phyloP scores from a whole-genome alignment of 352 stramenopile species.

The Globisporangium orthogonon region DNA sequence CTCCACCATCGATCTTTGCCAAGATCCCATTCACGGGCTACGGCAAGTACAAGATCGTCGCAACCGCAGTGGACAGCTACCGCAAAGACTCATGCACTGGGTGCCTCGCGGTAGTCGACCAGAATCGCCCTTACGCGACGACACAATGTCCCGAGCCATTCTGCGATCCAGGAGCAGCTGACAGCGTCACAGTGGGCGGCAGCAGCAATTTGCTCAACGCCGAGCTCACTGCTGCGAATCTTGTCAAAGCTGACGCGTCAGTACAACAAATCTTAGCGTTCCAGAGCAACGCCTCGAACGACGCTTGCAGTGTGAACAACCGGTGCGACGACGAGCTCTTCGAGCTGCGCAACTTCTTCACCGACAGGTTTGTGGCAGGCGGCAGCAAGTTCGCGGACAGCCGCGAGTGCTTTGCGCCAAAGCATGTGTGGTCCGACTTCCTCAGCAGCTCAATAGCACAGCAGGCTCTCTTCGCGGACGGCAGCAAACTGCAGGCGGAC shows the following conservation, averaged over 20 bases:
- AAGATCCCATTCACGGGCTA: conserved; percentile 11
- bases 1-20: background rate
- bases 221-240: conserved; percentile 15
- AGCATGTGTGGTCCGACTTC: conserved; percentile 9
- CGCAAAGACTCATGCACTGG: conserved; percentile 25
- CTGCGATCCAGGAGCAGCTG: conserved; percentile 1
- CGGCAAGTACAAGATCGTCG: conserved; percentile 44
- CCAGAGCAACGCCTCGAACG: background rate
- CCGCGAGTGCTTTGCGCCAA: conserved; percentile 2
- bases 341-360: conserved; percentile 13
- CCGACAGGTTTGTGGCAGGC: background rate
- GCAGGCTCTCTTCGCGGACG: background rate
- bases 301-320: conserved; percentile 7
- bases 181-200: background rate
- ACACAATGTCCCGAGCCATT: conserved; percentile 33
- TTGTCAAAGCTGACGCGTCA: conserved; percentile 18
- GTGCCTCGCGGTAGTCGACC: conserved; percentile 44
- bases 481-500: conserved; percentile 1
- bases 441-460: background rate
- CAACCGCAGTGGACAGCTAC: conserved; percentile 34
- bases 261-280: conserved; percentile 24
- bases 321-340: conserved; percentile 18
- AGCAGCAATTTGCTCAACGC: background rate
- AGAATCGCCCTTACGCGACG: conserved; percentile 33
- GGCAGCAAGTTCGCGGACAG: background rate